Evolutionary conservation across 306 rosid genomes (phyloP).

Genomic region (Benincasa hispida): DNA sequence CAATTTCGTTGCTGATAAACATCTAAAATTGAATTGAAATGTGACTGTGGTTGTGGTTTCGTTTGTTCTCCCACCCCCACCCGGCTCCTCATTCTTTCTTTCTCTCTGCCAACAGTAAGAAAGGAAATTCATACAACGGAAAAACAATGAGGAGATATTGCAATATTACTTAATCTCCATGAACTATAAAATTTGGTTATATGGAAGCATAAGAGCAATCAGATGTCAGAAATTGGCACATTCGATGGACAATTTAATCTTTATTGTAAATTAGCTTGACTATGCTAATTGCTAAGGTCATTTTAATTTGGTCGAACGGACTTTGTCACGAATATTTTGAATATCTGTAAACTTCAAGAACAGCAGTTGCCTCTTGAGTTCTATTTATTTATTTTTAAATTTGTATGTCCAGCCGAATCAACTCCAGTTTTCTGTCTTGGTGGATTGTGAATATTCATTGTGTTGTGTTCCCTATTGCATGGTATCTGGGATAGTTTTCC

Average conservation of each 20-base stretch:
- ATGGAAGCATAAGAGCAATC: background rate
- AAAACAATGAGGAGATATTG: background rate
- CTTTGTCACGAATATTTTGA: background rate
- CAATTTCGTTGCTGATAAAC: background rate
- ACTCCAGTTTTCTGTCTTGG: background rate
- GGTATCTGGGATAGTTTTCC: background rate
- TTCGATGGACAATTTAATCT: background rate
- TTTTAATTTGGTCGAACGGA: background rate
- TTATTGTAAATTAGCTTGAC: background rate
- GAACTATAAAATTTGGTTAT: background rate
- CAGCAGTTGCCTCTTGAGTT: background rate
- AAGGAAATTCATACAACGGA: background rate
- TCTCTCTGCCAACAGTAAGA: background rate
- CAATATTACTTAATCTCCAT: background rate
- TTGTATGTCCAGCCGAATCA: background rate
- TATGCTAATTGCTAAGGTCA: background rate
- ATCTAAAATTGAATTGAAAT: background rate
- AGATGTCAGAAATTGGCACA: background rate
- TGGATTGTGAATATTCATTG: background rate
- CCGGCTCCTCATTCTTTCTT: background rate
- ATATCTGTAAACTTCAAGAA: background rate
- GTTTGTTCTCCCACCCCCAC: background rate
- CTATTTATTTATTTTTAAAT: background rate
- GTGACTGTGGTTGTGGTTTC: constrained; percentile 1
- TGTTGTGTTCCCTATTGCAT: background rate